Conservation (phyloP, 108 stramenopile species). For the Bacterosira constricta region DNA sequence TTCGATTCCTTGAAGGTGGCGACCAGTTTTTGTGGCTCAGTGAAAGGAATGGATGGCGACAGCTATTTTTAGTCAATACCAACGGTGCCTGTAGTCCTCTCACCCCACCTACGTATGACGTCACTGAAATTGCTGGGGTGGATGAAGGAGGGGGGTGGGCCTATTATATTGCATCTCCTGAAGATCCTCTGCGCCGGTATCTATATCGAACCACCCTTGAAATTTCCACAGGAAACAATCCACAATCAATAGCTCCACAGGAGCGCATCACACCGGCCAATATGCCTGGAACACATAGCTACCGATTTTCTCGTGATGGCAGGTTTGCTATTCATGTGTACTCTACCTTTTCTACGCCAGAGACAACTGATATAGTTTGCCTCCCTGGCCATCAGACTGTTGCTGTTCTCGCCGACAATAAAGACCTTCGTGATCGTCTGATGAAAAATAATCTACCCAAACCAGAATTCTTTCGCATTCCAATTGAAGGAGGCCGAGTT, state of each 20-base stretch:
- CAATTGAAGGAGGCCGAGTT: constrained; percentile 27
- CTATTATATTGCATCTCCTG: constrained; percentile 49
- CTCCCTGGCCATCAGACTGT: constrained; percentile 42
- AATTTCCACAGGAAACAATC: constrained; percentile 2
- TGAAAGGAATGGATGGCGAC: constrained; percentile 48
- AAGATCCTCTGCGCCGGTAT: constrained; percentile 45
- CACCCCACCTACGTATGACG: constrained; percentile 40
- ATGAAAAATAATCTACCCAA: constrained; percentile 31
- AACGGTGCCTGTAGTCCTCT: constrained; percentile 15
- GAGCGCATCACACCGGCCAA: constrained; percentile 40
- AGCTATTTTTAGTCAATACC: constrained; percentile 45
- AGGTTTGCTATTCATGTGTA: constrained; percentile 45
- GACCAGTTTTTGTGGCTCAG: constrained; percentile 40
- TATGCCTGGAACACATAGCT: constrained; percentile 46
- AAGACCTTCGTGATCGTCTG: constrained; percentile 37
- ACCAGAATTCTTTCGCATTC: constrained; percentile 45
- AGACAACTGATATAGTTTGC: constrained; percentile 39
- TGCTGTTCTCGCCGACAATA: constrained; percentile 39
- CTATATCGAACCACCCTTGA: constrained; percentile 46
- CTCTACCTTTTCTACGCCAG: constrained; percentile 36
- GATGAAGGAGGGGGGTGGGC: constrained; percentile 47
- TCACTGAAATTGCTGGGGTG: constrained; percentile 46
- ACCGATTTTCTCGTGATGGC: constrained; percentile 44
- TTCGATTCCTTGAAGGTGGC: constrained; percentile 42
- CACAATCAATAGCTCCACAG: constrained; percentile 11